These are phyloP conservation scores for Lithospermum erythrorhizon DNA, from an alignment of 257 asterid genomes.

Conservation along the genomic window DNA sequence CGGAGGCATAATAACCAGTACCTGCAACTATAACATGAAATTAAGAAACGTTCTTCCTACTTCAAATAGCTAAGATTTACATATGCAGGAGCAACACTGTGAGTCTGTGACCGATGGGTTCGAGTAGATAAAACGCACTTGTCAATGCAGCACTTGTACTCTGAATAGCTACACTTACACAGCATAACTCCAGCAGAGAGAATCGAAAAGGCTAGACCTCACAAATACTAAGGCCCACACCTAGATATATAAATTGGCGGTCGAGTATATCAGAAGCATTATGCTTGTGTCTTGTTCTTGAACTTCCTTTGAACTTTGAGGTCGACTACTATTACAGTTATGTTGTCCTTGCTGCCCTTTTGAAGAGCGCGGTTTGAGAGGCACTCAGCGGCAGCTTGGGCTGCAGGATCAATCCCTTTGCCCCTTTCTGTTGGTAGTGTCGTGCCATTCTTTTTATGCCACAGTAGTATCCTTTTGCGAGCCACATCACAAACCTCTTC, in stretches of 20 bases:
- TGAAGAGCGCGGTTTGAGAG: conserved; percentile 71
- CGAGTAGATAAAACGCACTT: not conserved
- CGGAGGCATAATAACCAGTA: conserved; percentile 16
- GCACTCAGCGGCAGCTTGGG: conserved; percentile 90
- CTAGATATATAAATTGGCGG: not conserved
- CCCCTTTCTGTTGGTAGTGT: conserved; percentile 44
- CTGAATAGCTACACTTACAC: conserved; percentile 6
- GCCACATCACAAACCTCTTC: conserved; percentile 85
- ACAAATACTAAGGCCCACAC: no score
- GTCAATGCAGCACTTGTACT: not conserved
- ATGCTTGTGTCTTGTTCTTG: conserved; percentile 38
- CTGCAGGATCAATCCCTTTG: conserved; percentile 79
- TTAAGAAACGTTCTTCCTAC: conserved; percentile 14
- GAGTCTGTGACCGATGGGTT: not conserved
- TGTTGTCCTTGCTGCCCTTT: conserved; percentile 92
- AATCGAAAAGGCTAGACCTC: conserved; percentile 1
- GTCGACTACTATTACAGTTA: conserved; percentile 69
- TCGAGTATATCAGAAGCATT: not conserved
- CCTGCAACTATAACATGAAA: conserved; percentile 2
- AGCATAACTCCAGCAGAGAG: conserved; percentile 14
- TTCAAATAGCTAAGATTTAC: conserved; percentile 24
- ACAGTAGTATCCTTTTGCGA: conserved; percentile 55
- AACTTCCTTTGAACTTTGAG: conserved; percentile 66
- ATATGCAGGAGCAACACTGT: conserved; percentile 11
- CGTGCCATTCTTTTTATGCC: conserved; percentile 61